phyloP scores from a whole-genome alignment of 345 rosid species.

The Cardiospermum halicacabum region DNA sequence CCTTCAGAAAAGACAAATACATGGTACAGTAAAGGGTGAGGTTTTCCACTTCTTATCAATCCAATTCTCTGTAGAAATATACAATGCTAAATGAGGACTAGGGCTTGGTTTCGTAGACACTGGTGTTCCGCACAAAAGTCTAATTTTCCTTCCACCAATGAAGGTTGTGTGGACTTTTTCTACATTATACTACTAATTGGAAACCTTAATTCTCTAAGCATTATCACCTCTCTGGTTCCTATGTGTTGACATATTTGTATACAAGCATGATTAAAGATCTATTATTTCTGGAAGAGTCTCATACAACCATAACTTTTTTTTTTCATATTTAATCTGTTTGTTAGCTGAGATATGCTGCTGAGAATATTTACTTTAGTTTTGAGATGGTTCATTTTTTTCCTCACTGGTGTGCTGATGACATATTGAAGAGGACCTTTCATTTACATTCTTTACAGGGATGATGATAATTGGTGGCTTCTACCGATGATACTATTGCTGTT shows the following conservation, averaged over 20 bases:
- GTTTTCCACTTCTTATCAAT: slow-evolving; percentile 1
- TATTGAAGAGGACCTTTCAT: slow-evolving; percentile 1
- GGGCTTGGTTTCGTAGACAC: neutral
- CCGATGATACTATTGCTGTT: slow-evolving; percentile 62
- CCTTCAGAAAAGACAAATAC: slow-evolving; percentile 36
- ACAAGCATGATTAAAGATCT: neutral
- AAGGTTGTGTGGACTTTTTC: neutral
- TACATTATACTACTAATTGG: neutral
- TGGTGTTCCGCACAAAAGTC: neutral
- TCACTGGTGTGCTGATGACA: neutral
- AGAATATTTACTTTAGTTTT: neutral
- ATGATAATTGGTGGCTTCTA: slow-evolving; percentile 89
- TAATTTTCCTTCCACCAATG: neutral
- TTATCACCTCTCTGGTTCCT: neutral
- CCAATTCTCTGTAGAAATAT: neutral
- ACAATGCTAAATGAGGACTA: neutral
- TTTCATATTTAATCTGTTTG: neutral
- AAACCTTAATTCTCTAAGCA: neutral
- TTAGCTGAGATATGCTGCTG: neutral
- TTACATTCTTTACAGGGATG: slow-evolving; percentile 48
- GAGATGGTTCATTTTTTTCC: neutral
- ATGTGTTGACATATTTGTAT: neutral
- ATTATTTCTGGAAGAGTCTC: neutral
- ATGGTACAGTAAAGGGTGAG: slow-evolving; percentile 60
- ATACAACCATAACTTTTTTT: neutral